Evolutionary conservation across 768 basidiomycete genomes (phyloP).

Genomic region (Collybia mongolica): DNA sequence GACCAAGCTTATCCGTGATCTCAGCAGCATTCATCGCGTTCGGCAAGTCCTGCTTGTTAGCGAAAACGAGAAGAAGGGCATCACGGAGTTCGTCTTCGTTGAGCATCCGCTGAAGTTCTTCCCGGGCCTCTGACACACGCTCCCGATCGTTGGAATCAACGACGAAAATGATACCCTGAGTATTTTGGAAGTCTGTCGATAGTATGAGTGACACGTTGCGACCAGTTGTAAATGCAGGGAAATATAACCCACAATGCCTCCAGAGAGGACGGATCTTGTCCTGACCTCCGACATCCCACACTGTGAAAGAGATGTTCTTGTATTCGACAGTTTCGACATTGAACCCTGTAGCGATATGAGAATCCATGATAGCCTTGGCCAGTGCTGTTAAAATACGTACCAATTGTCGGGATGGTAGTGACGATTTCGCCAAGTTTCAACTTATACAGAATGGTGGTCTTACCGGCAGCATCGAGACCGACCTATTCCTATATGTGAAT

Average conservation of each 20-base stretch:
- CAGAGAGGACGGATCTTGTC: conserved; percentile 99
- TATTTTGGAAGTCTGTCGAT: conserved; percentile 96
- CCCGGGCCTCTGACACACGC: conserved; percentile 97
- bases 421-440: conserved; percentile 99
- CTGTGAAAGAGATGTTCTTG: conserved; percentile 99
- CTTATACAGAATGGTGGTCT: conserved; percentile 98
- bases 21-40: conserved; percentile 99
- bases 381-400: conserved; percentile 45
- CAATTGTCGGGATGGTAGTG: conserved; percentile 99
- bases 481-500: conserved; percentile 50
- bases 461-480: conserved; percentile 98
- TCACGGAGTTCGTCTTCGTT: conserved; percentile 99
- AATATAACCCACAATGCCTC: conserved; percentile 89
- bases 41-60: conserved; percentile 99
- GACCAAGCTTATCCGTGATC: conserved; percentile 99
- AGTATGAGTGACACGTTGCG: conserved; percentile 14
- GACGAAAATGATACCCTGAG: conserved; percentile 99
- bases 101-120: conserved; percentile 99
- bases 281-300: conserved; percentile 99
- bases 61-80: conserved; percentile 97
- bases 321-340: conserved; percentile 99
- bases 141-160: conserved; percentile 99
- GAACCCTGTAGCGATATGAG: conserved; percentile 68
- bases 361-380: conserved; percentile 11
- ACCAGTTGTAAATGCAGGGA: conserved; percentile 13